A percentile compares a stretch with the other conserved stretches of the same genome.
phyloP scores from a whole-genome alignment of 345 rosid genomes.

The Moricandia moricandioides region DNA sequence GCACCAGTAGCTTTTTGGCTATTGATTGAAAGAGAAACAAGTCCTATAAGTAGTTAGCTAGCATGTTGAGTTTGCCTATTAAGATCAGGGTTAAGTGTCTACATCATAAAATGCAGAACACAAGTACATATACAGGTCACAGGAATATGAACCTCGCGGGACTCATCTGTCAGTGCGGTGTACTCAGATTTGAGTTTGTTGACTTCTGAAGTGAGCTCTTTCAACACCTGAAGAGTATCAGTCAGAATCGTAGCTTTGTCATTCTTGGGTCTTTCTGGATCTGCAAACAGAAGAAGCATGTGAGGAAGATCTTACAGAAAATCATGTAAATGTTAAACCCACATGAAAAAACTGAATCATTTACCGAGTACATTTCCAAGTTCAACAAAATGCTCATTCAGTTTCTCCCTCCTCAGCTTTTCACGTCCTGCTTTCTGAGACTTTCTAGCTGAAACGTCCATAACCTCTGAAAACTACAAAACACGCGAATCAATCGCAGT shows the following conservation, averaged over 20 bases:
- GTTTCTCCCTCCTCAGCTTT: constrained; percentile 84
- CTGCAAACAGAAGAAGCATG: constrained; percentile 37
- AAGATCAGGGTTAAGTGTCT: not conserved
- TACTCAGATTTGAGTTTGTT: constrained; percentile 73
- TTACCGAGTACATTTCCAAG: constrained; percentile 78
- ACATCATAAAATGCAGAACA: not conserved
- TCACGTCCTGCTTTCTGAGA: constrained; percentile 89
- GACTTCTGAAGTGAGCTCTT: constrained; percentile 78
- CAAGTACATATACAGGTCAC: not conserved
- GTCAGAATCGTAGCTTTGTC: constrained; percentile 82
- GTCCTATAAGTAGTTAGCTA: not conserved
- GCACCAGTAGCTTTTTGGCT: not conserved
- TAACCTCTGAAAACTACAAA: constrained; percentile 25
- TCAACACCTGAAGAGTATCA: constrained; percentile 76
- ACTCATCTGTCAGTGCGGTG: constrained; percentile 65
- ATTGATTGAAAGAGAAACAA: not conserved
- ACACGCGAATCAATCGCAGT: not conserved
- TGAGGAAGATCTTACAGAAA: not conserved
- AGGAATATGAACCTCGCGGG: constrained; percentile 61
- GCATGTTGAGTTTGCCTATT: not conserved
- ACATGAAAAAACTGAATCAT: not conserved
- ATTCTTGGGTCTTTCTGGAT: constrained; percentile 86
- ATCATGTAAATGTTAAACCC: not conserved
- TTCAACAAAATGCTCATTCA: constrained; percentile 80
- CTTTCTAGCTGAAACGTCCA: constrained; percentile 58